phyloP scores from a whole-genome alignment of 1,284 basidiomycete genomes.

The Heterobasidion annosum region DNA sequence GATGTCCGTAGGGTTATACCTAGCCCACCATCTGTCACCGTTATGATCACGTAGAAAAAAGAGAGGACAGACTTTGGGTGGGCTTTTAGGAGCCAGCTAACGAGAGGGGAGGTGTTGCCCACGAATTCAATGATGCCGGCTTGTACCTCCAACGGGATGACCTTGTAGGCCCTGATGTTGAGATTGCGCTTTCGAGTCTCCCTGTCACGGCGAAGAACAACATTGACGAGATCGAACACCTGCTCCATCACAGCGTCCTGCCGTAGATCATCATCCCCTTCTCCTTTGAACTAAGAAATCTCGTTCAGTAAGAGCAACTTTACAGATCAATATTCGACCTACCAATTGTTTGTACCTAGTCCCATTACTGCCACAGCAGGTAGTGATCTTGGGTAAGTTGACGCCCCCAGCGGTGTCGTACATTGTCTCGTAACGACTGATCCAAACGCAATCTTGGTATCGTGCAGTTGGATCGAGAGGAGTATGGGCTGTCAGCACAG shows the following conservation, averaged over 20 bases:
- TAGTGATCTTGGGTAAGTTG: conserved; percentile 77
- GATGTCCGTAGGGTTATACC: conserved; percentile 10
- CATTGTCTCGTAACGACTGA: conserved; percentile 48
- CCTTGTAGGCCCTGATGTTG: conserved; percentile 78
- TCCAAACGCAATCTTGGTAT: conserved; percentile 64
- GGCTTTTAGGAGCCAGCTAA: conserved; percentile 49
- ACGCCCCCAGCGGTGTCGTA: conserved; percentile 75
- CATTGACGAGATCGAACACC: conserved; percentile 88
- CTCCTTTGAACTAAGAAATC: conserved; percentile 76
- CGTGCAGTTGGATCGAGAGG: conserved; percentile 64
- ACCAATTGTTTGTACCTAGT: conserved; percentile 76
- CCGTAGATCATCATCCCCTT: conserved; percentile 83
- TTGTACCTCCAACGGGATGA: conserved; percentile 76
- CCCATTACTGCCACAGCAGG: conserved; percentile 67
- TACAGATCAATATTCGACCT: conserved; percentile 17
- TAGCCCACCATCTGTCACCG: not conserved
- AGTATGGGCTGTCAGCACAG: conserved; percentile 70
- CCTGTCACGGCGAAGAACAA: conserved; percentile 65
- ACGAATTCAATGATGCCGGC: conserved; percentile 94
- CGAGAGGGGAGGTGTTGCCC: conserved; percentile 65
- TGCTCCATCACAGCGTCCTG: conserved; percentile 99
- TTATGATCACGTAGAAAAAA: not conserved
- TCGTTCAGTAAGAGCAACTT: not conserved
- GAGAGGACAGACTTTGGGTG: conserved; percentile 43
- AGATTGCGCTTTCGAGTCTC: conserved; percentile 72